Base-by-base conservation (phyloP, 768 basidiomycete genomes). In the Lentinula raphanica region DNA sequence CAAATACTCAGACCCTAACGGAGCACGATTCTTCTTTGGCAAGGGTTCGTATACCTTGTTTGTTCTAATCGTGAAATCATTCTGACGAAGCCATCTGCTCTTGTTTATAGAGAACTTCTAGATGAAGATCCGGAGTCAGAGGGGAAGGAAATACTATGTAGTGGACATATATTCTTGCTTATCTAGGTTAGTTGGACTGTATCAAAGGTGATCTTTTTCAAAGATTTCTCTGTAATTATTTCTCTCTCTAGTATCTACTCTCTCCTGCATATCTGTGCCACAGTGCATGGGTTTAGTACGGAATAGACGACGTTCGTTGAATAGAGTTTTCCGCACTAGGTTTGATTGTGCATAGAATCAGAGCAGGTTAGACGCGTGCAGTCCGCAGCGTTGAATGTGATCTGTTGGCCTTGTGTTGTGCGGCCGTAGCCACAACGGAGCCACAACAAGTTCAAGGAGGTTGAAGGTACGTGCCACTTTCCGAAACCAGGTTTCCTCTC, bases 11-110 rank as follows among this genome's bases (percentile, higher is more conserved):
- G 78, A 79, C 38, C 83, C 89, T 17, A 80, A 82, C 32, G 83
- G 84, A n/a, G 89, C 90, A 1, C 76, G 88, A 55, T 96, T 95
- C 82, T 90, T 90, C 80, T 96, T 88, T 62, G 91, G 92, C 48
- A 95, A 95, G 71, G 93, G 88, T 88, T 61, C 36, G 83, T 69
- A 17, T 48, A 38, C 58, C n/a, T 44, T 28, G 58, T 31, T 31
- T 15, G 49, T 36, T 38, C 49, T 6, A 45, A 11, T 36, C 21
- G 13, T 51, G 17, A 9, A n/a, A 19, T 11, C 12, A 19, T 4
- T 27, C 12, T 49, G 49, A 46, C 35, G 59, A 48, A 54, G 11
- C 35, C 13, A 8, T 51, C 50, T 27, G 17, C 11, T n/a, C 21
- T 17, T 28, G 48, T 6, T 53, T 56, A 45, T 61, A 73, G 72